Base-by-base conservation (phyloP, 345 rosid genomes). In the Citrus medica region DNA sequence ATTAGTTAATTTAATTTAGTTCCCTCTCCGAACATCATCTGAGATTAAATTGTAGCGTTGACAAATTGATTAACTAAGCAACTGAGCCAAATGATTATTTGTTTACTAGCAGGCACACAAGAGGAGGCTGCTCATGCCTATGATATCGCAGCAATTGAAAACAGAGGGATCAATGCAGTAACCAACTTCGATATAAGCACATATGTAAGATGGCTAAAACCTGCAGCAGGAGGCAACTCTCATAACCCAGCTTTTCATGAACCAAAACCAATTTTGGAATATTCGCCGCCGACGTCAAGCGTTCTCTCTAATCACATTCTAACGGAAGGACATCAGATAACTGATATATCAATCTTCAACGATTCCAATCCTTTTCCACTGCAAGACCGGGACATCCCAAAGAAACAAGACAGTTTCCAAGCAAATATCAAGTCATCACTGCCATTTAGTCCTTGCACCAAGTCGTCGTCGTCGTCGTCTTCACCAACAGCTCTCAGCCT, bases 91-190 rank as follows among this genome's bases (percentile, higher is more conserved):
- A 5, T 21, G 27, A 19, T 66, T 13, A 46, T 59, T 46, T 60
- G 25, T 32, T n/a, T 60, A 27, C 51, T 13, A 12, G 13, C 35
- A 86, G 89, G 88, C 64, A 86, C 89, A 4, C 88, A 88, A 61
- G 89, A 88, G 78, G 89, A 88, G 85, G 91, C 91, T 30, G 89
- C 89, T 53, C 86, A 71, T 28, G 88, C 89, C 7, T 86, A 88
- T 69, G 89, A 88, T 61, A 85, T 88, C 9, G 91, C 89, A 13
- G 91, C 89, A 64, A 83, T 86, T 24, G 91, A 88, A 19, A 83
- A 86, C 67, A 83, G 88, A 78, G 91, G 91, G 55, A 83, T 88
- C 78, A 88, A 83, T 78, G 91, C 91, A 56, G 82, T 88, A 4
- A 88, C 88, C 76, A 88, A 88, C 83, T 88, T 88, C 51, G 91